Evolutionary conservation across 177 flowering plant genomes (phyloP), one percentile per base, ranked within the genome.

Genomic region (Telopea speciosissima): DNA sequence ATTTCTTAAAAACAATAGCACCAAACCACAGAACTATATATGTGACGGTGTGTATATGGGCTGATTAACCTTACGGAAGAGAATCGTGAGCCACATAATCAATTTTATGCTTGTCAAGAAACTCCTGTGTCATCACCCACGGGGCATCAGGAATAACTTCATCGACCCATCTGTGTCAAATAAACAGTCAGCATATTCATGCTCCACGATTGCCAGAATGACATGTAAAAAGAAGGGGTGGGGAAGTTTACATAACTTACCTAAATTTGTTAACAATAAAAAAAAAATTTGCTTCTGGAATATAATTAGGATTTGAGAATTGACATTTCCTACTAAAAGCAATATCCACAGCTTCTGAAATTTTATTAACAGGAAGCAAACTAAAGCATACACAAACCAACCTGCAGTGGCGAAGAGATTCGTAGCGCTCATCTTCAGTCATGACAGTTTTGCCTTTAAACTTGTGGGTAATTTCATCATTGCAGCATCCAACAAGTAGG

Each of bases 81-180:
- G 98, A 81, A 67, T 93, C 98, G 62, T 93, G 98, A 8, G 98
- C 98, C 64, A 93, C 98, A 72, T 65, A 91, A 71, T 91, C 98
- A 68, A 93, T 93, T 3, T 85, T 65, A 74, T 93, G 93, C 79
- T 89, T 88, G 80, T 93, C 93, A 68, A 93, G 84, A 77, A 93
- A 93, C 59, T 91, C 98, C 73, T 79, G 84, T 13, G 79, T 72
- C 45, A 89, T 64, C 66, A 93, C 98, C 98, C 97, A 93, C 19
- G 98, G 98, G 5, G 98, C 98, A 82, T 89, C 91, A 22, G 98
- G 95, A 77, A 93, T 91, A 66, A 93, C 97, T 84, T 93, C 98
- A 79, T 93, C 98, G 56, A 93, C 98, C 97, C 98, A 93, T 85
- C 98, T 93, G 82, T 61, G 68, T 33, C 33, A 40, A 67, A 58